phyloP scores from a whole-genome alignment of 1,284 basidiomycete genomes.

The Rhodotorula mucilaginosa region DNA sequence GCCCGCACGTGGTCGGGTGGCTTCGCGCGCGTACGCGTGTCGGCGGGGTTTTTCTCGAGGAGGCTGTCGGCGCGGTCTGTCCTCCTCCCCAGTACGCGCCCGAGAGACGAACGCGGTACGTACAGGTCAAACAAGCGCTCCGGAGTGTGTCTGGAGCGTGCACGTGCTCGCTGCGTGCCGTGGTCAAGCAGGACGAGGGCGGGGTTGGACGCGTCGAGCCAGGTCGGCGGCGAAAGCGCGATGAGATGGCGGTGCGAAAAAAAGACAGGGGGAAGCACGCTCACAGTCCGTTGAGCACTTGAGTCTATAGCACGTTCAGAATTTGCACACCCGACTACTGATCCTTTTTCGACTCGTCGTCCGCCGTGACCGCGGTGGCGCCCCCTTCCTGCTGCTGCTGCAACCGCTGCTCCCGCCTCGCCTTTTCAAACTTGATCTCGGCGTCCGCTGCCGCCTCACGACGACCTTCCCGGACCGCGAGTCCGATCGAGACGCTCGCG shows the following conservation, averaged over 20 bases:
- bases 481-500: conserved; percentile 12
- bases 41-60: neutral
- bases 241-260: no score
- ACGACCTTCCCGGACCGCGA: conserved; percentile 27
- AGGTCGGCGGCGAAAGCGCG: no score
- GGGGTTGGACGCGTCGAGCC: no score
- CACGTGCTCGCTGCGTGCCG: no score
- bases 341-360: conserved; percentile 13
- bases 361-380: neutral
- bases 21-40: conserved; percentile 4
- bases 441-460: conserved; percentile 20
- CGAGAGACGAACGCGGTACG: no score
- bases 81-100: neutral
- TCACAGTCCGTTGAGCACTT: no score
- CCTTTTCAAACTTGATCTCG: conserved; percentile 6
- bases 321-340: neutral
- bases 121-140: no score
- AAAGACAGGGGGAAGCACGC: no score
- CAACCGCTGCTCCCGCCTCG: conserved; percentile 12
- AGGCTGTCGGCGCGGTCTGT: neutral
- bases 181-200: no score
- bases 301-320: no score
- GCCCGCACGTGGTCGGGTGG: neutral
- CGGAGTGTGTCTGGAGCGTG: no score
- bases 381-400: neutral